Base-by-base conservation (phyloP, 2,329 filamentous ascomycete species). In the Penicillium crustosum region DNA sequence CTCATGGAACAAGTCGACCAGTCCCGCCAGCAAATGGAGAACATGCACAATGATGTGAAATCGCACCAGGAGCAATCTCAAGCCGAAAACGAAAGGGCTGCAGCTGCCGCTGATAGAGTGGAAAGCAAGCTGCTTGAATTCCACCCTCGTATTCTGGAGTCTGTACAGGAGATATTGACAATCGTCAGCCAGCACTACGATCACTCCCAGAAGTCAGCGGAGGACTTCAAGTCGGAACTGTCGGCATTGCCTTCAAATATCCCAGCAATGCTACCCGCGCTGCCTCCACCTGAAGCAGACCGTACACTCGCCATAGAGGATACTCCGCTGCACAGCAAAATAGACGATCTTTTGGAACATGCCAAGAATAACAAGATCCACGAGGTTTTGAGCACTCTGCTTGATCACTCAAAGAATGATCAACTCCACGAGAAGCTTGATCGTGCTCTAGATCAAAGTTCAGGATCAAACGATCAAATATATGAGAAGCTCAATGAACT, bases 171-270 rank as follows among this genome's bases (percentile, higher is more conserved):
- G 67, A 86, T 97, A n/a, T 82, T 95, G 39, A 81, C 86, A 8
- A 82, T 95, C 25, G 90, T 96, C 54, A 89, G 86, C 25, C 86
- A 95, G 70, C 93, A 97, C 72, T 96, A 89, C 68, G 91, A 96
- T 66, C 90, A 96, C 70, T 89, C 91, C 15, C 91, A 93, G 74
- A 82, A 84, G 44, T 83, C 87, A 0, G 78, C 81, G 1, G 80
- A 86, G 54, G 85, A 89, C 54, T 77, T 86, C 54, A 86, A 84
- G 68, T 81, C 82, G 12, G 82, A 81, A 54, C 72, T 80, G n/a
- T 78, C 79, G 27, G 74, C 78, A 13, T 75, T 82, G 49, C 78
- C 81, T 33, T 68, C 74, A 31, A 70, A 81, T 1, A 83, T 88
- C 61, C 81, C 82, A n/a, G 78, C 82, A 27, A 78, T 87, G 55